Evolutionary conservation across 257 asterid species (phyloP), one percentile per base, ranked within the genome.

Genomic region (Anisodus acutangulus): DNA sequence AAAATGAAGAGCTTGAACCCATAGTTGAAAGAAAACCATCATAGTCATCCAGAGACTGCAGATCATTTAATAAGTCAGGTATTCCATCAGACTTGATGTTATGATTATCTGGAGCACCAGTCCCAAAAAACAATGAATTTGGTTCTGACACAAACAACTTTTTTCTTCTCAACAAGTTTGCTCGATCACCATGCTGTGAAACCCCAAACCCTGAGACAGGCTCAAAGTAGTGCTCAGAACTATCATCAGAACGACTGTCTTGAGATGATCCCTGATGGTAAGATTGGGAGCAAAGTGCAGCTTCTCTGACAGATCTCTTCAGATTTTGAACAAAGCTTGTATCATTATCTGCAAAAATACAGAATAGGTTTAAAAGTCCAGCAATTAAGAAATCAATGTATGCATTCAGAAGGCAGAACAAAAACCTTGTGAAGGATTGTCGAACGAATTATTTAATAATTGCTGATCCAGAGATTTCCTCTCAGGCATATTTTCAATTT

Each of bases 221-320:
- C 80, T 93, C 94, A 88, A 95, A 97, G 91, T 86, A 93, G 91
- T 97, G 99, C 88, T 93, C 98, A 17, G 94, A 92, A 88, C 95
- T 88, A 85, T 94, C 98, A 91, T 93, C 95, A 88, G 97, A 92
- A 83, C 90, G 97, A 86, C 94, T 92, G 83, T 92, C 99, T 78
- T 86, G 95, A 66, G 98, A 94, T 83, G 95, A 91, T 63, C 92
- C 98, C 59, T 82, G 82, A 90, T 90, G 88, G 90, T 89, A 84
- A 31, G 89, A 76, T 87, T 87, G 93, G 80, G 92, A 89, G 72
- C 90, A 83, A 85, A 93, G 97, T 81, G 98, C 99, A 88, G 99
- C 98, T 92, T 92, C 97, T 89, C 99, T 90, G 83, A 96, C 98
- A 78, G 98, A 92, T 91, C 95, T 92, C 91, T 92, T 94, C 91